phyloP scores from a whole-genome alignment of 2,329 filamentous ascomycete species.

The Daldinia sp. region DNA sequence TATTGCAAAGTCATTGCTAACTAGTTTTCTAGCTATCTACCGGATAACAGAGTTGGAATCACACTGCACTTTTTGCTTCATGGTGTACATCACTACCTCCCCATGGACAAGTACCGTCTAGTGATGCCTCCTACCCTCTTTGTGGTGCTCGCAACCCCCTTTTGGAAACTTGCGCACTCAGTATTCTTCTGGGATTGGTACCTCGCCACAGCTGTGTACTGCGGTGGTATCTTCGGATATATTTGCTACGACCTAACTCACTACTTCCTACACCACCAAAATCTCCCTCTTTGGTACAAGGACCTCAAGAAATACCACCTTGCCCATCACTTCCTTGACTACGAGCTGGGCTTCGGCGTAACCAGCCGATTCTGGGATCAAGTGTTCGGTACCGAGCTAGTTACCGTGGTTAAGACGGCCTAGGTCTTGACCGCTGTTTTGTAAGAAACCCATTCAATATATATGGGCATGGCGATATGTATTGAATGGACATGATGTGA shows the following conservation, averaged over 20 bases:
- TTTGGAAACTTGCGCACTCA: conserved; percentile 89
- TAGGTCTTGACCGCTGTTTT: conserved; percentile 27
- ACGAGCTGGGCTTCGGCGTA: conserved; percentile 96
- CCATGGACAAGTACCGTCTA: conserved; percentile 98
- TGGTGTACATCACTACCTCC: conserved; percentile 96
- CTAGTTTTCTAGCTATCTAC: conserved; percentile 75
- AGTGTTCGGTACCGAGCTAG: conserved; percentile 89
- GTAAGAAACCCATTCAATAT: conserved; percentile 2
- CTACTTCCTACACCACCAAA: conserved; percentile 97
- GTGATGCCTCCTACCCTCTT: conserved; percentile 98
- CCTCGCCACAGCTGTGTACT: conserved; percentile 81
- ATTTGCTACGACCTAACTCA: conserved; percentile 97
- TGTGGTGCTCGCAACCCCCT: conserved; percentile 82
- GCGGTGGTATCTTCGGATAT: conserved; percentile 94
- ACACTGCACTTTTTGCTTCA: conserved; percentile 94
- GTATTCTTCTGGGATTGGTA: conserved; percentile 90
- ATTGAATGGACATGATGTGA: conserved; percentile 27
- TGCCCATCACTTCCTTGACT: conserved; percentile 97
- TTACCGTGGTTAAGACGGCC: conserved; percentile 53
- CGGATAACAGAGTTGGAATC: conserved; percentile 88
- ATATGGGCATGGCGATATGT: conserved; percentile 20
- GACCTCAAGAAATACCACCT: conserved; percentile 97
- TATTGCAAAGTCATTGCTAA: conserved; percentile 7
- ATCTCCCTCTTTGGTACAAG: conserved; percentile 90
- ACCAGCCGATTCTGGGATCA: conserved; percentile 96